Base-by-base conservation (phyloP, 805 yeast genomes). In the Dipodascus geniculatus region DNA sequence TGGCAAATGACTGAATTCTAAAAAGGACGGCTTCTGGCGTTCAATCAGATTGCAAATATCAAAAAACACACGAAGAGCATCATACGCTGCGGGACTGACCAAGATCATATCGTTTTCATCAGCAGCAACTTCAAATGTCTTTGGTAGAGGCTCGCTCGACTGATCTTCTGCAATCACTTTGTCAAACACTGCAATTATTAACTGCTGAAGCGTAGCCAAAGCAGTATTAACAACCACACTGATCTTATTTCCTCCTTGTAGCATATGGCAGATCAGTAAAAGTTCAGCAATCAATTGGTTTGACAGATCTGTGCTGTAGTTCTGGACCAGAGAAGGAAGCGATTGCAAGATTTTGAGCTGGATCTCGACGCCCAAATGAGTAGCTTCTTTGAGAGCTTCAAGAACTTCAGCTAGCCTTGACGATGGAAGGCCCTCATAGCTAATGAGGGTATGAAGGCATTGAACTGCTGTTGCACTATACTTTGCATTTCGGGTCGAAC, bases 181-280 rank as follows among this genome's bases (percentile, higher is more conserved):
- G 54, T 91, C 98, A 66, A 85, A 91, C 0, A 89, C 77, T 28
- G 85, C 79, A 38, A 85, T 80, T 48, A 89, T 76, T 48, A 93
- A 69, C 65, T 93, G 98, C 57, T 89, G 95, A 49, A 89, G 75
- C 2, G 98, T 88, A 1, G 98, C 99, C 51, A 87, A 82, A 0
- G 98, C 96, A 0, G 98, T 87, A 61, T 89, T 90, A 14, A 80
- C 75, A 3, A 93, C 96, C 60, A 87, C 86, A 0, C 85, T 79
- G 3, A 82, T 77, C 60, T 85, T 84, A 56, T 80, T 84, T 14
- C 81, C 75, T 14, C 80, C 71, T 54, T 87, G 89, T 51, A 93
- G 73, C 33, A 80, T 76, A 0, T 93, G 77, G 63, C 96, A 87
- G 1, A 91, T 80, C 22, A 73, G 70, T 20, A 91, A 68, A 11